A percentile compares a stretch with the other conserved stretches of the same genome.
Conservation (phyloP, 2,329 filamentous ascomycete genomes). For the Aspergillus brunneoviolaceus region DNA sequence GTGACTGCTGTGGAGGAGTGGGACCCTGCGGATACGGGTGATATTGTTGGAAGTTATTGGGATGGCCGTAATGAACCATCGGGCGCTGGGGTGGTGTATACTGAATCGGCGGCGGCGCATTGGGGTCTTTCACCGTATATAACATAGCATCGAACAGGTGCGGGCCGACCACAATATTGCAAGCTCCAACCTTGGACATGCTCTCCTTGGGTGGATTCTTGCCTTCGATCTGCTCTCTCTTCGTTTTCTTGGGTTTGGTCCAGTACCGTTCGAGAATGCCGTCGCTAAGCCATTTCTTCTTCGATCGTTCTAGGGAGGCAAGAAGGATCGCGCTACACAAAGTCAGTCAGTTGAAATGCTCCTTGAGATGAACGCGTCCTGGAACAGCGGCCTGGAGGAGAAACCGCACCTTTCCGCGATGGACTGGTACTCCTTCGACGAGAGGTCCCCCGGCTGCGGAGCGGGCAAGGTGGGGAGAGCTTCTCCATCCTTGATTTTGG, state of each 20-base stretch:
- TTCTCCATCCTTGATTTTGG: conserved; percentile 53
- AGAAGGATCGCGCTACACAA: conserved; percentile 54
- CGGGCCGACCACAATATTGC: conserved; percentile 61
- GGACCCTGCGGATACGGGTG: conserved; percentile 37
- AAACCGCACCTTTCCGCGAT: conserved; percentile 53
- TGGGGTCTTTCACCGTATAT: conserved; percentile 55
- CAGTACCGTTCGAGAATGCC: conserved; percentile 59
- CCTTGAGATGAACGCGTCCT: not conserved
- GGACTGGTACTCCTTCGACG: conserved; percentile 57
- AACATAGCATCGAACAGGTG: conserved; percentile 62
- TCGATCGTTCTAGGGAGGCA: conserved; percentile 59
- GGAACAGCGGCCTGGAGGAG: not conserved
- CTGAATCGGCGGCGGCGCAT: conserved; percentile 39
- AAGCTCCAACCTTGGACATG: conserved; percentile 57
- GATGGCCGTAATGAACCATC: conserved; percentile 45
- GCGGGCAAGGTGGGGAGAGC: conserved; percentile 54
- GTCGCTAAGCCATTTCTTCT: conserved; percentile 56
- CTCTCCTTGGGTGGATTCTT: conserved; percentile 53
- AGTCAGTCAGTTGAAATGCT: conserved; percentile 15
- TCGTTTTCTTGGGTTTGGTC: conserved; percentile 58
- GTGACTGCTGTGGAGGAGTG: conserved; percentile 28
- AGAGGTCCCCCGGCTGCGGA: conserved; percentile 50
- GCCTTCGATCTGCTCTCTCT: conserved; percentile 48
- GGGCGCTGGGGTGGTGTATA: conserved; percentile 41
- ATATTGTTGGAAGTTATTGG: conserved; percentile 43